These are phyloP conservation scores for Venturia aucupariae DNA, from an alignment of 2,329 filamentous ascomycete genomes.

Conservation along the genomic window DNA sequence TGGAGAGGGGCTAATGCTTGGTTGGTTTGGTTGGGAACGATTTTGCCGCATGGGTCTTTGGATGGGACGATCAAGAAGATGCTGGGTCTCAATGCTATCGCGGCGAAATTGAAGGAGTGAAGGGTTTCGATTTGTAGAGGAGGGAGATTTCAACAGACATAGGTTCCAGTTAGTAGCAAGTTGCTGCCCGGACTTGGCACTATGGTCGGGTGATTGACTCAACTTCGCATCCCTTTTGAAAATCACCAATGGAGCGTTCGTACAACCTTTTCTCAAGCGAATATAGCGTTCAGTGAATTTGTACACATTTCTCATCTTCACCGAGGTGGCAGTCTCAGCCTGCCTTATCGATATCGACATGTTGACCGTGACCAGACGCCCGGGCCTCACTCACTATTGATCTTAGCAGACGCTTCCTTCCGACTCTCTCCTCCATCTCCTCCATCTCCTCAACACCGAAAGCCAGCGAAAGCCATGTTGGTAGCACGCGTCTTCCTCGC, in stretches of 20 bases:
- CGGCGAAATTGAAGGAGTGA: constrained; percentile 21
- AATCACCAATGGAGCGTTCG: no score
- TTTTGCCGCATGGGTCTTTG: constrained; percentile 34
- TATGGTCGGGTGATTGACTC: no score
- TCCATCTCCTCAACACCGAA: neutral
- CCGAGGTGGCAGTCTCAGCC: no score
- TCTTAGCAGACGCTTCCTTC: no score
- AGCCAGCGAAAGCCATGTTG: neutral
- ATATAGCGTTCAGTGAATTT: no score
- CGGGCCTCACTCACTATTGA: neutral
- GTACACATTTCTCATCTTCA: no score
- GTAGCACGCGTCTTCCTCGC: neutral
- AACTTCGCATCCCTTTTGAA: no score
- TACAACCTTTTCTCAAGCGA: no score
- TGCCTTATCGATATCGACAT: no score
- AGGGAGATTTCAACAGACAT: neutral
- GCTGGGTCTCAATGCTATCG: neutral
- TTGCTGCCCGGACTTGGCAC: no score
- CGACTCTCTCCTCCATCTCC: neutral
- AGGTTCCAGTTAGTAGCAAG: no score
- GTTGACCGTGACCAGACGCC: neutral
- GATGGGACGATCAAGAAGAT: constrained; percentile 11
- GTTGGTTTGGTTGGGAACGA: constrained; percentile 39
- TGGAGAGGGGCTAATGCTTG: constrained; percentile 46
- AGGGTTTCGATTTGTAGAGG: neutral